Base-by-base conservation (phyloP, 176 grass and related monocot genomes). In the Chrysopogon serrulatus region DNA sequence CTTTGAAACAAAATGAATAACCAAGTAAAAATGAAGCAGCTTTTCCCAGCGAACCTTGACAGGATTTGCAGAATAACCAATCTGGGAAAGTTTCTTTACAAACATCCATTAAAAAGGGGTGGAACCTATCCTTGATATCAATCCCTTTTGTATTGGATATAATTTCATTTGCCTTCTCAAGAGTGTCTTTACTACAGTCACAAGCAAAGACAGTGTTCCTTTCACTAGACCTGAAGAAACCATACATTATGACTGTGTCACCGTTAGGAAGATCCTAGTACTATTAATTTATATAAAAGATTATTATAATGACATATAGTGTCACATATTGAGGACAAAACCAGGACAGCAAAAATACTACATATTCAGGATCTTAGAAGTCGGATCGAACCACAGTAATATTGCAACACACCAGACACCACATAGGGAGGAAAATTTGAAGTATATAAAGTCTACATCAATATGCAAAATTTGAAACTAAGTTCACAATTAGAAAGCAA, bases 101-200 rank as follows among this genome's bases (percentile, higher is more conserved):
- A 82, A 95, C 65, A 90, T 98, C 96, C 87, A 95, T 73, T 73
- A 91, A 74, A 79, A 98, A 98, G 61, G 87, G 82, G 62, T 68
- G 32, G 53, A 98, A 91, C 54, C 85, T 84, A 82, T 91, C 78
- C 53, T 93, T 86, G 68, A 34, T 26, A 79, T 84, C 76, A 45
- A 84, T 51, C 16, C 51, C 85, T 35, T 83, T 81, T 56, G 86
- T 69, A 73, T 68, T 57, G 64, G 71, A 79, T 74, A 98, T 68
- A 87, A 92, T 88, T 47, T 98, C 96, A 78, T 87, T 93, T 88
- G 90, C 82, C 77, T 79, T 98, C 80, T 86, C 76, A 79, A 98
- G 82, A 45, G 89, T 89, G 74, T 98, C 96, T 90, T 98, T 77
- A 84, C 96, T 98, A 87, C 92, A 98, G 54, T 98, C 96, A 91